Conservation (phyloP, 306 rosid genomes). For the Hylodesmum podocarpum region DNA sequence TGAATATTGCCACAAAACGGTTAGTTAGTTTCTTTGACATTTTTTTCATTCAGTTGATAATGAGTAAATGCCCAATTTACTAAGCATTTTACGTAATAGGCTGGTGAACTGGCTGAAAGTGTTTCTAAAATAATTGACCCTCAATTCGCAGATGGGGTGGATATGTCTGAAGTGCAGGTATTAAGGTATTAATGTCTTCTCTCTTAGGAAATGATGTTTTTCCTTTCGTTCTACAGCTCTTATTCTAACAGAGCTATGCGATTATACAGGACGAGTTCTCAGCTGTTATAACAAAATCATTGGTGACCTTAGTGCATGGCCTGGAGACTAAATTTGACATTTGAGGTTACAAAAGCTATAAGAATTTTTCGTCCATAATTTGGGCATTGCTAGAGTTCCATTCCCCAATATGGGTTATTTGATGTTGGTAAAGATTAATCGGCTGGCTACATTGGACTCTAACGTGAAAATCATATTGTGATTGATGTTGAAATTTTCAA, state of each 20-base stretch:
- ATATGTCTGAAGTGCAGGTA: slow-evolving; percentile 99
- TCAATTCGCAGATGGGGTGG: slow-evolving; percentile 74
- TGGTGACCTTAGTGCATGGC: slow-evolving; percentile 92
- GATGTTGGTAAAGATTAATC: too few species aligned
- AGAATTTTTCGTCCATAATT: slow-evolving; percentile 77
- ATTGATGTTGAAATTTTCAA: not conserved
- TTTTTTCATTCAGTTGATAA: slow-evolving; percentile 24
- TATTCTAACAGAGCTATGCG: slow-evolving; percentile 28
- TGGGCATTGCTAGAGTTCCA: slow-evolving; percentile 11
- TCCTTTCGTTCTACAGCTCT: not conserved
- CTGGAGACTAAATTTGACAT: slow-evolving; percentile 93
- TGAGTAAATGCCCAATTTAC: slow-evolving; percentile 21
- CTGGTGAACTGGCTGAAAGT: slow-evolving; percentile 97
- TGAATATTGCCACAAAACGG: slow-evolving; percentile 94
- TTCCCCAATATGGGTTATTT: not conserved
- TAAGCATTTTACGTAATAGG: slow-evolving; percentile 50
- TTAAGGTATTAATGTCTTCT: slow-evolving; percentile 25
- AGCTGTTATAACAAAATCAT: slow-evolving; percentile 86
- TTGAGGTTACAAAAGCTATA: slow-evolving; percentile 70
- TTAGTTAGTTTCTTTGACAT: slow-evolving; percentile 53
- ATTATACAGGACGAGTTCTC: slow-evolving; percentile 92
- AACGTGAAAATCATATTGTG: not conserved
- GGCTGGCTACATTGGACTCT: not conserved
- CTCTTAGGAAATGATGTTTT: not conserved
- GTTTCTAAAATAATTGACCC: slow-evolving; percentile 85